These are phyloP conservation scores for Rutstroemia sp. DNA, from an alignment of 2,329 filamentous ascomycete genomes.

Conservation along the genomic window DNA sequence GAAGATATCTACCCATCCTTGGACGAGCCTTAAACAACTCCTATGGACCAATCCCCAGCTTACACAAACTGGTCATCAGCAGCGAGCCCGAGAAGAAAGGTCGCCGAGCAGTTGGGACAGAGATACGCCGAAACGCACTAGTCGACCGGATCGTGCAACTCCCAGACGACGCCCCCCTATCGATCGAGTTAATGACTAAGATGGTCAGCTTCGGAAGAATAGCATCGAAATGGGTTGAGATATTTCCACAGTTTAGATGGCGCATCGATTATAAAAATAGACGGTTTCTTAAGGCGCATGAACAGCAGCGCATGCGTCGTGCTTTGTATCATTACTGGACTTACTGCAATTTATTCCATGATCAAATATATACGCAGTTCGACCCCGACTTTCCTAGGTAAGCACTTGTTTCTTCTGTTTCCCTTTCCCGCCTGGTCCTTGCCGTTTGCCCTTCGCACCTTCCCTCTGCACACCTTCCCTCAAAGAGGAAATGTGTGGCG, in stretches of 20 bases:
- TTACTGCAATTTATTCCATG: slow-evolving; percentile 27
- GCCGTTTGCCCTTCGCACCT: no score
- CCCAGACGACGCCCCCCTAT: slow-evolving; percentile 18
- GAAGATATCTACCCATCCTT: slow-evolving; percentile 21
- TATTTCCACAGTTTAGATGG: slow-evolving; percentile 29
- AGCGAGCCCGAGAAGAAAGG: slow-evolving; percentile 23
- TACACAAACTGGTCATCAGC: slow-evolving; percentile 24
- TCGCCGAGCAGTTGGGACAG: slow-evolving; percentile 24
- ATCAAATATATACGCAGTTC: slow-evolving; percentile 24
- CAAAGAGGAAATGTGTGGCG: no score
- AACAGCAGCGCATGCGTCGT: slow-evolving; percentile 22
- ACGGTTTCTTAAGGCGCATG: slow-evolving; percentile 22
- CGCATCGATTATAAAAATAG: slow-evolving; percentile 25
- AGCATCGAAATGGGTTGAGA: slow-evolving; percentile 26
- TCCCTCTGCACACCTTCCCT: no score
- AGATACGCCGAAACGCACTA: slow-evolving; percentile 22
- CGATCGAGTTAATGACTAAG: slow-evolving; percentile 25
- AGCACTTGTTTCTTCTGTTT: no score
- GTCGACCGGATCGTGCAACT: slow-evolving; percentile 21
- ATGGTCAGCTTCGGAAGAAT: slow-evolving; percentile 26
- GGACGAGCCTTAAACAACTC: slow-evolving; percentile 23
- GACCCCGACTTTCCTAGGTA: slow-evolving; percentile 17
- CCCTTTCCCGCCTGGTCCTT: no score
- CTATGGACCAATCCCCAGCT: slow-evolving; percentile 23
- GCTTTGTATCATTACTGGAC: slow-evolving; percentile 29